phyloP scores from a whole-genome alignment of 768 basidiomycete genomes.

The Pleurotus salmoneostramineus region DNA sequence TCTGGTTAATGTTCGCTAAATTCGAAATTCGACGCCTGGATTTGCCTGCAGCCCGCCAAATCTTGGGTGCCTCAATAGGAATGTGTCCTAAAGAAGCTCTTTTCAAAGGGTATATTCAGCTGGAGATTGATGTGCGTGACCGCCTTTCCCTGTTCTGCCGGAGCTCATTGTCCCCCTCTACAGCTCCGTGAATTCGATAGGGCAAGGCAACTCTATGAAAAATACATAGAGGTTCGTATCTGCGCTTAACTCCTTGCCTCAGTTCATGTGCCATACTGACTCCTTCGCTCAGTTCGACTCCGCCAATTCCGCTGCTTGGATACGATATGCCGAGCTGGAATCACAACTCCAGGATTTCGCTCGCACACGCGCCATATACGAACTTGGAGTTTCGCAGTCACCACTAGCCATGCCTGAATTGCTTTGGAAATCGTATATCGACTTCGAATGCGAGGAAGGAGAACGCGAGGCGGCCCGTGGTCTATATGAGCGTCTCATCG shows the following conservation, averaged over 20 bases:
- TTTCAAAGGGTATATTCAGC: slow-evolving; percentile 94
- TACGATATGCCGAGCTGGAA: slow-evolving; percentile 93
- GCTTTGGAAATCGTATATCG: slow-evolving; percentile 93
- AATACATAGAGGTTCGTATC: slow-evolving; percentile 78
- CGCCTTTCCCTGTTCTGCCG: neutral
- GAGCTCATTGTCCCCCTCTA: neutral
- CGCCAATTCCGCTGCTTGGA: slow-evolving; percentile 91
- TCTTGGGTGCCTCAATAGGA: slow-evolving; percentile 87
- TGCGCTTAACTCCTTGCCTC: neutral
- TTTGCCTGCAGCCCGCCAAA: slow-evolving; percentile 79
- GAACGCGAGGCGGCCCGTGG: slow-evolving; percentile 82
- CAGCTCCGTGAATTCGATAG: slow-evolving; percentile 94
- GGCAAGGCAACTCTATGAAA: slow-evolving; percentile 87
- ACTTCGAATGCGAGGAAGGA: slow-evolving; percentile 93
- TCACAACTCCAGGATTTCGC: slow-evolving; percentile 80
- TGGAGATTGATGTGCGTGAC: slow-evolving; percentile 77
- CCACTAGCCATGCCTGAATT: slow-evolving; percentile 94
- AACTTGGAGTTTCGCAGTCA: slow-evolving; percentile 80
- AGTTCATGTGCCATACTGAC: slow-evolving; percentile 3
- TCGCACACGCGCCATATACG: slow-evolving; percentile 91
- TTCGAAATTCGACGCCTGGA: slow-evolving; percentile 89
- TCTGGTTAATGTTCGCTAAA: slow-evolving; percentile 90
- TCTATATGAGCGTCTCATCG: slow-evolving; percentile 84
- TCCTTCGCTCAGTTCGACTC: slow-evolving; percentile 63
- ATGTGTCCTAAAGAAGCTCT: slow-evolving; percentile 95